Base-by-base conservation (phyloP, 1,284 basidiomycete species). In the Waitea zeae region DNA sequence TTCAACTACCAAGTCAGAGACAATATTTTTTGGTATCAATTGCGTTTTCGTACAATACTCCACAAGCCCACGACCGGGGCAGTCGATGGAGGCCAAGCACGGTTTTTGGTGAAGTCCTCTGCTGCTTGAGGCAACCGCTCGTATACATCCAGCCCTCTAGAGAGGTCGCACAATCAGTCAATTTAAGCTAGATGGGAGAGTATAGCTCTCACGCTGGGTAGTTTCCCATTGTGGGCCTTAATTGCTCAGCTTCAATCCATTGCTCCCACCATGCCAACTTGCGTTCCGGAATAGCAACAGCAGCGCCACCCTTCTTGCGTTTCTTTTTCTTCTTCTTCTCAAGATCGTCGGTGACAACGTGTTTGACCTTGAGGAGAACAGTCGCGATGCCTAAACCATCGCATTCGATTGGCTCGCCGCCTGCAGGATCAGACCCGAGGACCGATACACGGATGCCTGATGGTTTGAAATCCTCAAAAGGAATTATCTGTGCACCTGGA, bases 311-410 rank as follows among this genome's bases (percentile, higher is more conserved):
- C 26, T 39, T 42, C 40, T 50, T 48, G 22, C 47, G 46, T 39
- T 59, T 64, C 41, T 61, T 62, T 48, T 60, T 57, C 36, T 72
- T 69, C 13, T 58, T 61, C 11, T 54, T 52, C 15, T 51, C 53
- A 4, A 11, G 7, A 5, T 12, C 34, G 11, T 11, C 30, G 15
- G 12, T 17, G 30, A 50, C 37, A 27, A 41, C 42, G 42, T 81
- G 78, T 36, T 59, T 62, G 17, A 61, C 52, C 19, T 53, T 55
- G 20, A 83, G 54, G 17, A 54, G 49, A 26, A 78, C 57, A 3
- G 79, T 83, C 0, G 70, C 71, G 34, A 79, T 67, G 5, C 73
- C 74, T 11, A 64, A 52, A 0, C 64, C 73, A 44, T 83, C 80
- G 36, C 59, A 40, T 44, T 74, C 71, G 17, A 52, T 46, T 13